Percentiles rank a stretch among this genome's conserved stretches.
Evolutionary conservation across 2,329 filamentous ascomycete genomes (phyloP).

Genomic region (Stachybotrys echinatus): DNA sequence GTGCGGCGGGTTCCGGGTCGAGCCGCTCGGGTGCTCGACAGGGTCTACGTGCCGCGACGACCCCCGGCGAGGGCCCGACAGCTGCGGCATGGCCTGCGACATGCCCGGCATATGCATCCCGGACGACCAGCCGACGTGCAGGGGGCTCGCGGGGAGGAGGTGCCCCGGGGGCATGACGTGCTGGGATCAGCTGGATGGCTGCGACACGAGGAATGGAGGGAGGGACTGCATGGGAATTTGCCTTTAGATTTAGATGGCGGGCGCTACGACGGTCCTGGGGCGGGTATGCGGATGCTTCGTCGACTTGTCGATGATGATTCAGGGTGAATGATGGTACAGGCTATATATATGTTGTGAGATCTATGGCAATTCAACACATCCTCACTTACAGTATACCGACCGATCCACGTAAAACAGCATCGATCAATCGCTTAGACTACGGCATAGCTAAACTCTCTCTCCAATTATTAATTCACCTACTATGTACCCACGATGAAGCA

Average conservation of each 20-base stretch:
- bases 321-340: no score
- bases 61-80: constrained; percentile 16
- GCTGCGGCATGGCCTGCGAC: constrained; percentile 18
- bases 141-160: background rate
- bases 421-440: no score
- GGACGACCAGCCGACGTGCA: constrained; percentile 4
- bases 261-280: background rate
- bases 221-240: background rate
- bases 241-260: background rate
- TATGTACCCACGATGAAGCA: no score
- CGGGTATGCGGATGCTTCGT: no score
- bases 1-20: constrained; percentile 23
- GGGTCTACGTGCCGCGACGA: constrained; percentile 24
- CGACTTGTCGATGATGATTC: no score
- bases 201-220: background rate
- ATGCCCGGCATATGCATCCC: constrained; percentile 16
- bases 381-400: no score
- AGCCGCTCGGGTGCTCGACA: constrained; percentile 17
- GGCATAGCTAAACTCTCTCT: no score
- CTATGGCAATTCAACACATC: no score
- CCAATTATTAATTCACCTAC: no score
- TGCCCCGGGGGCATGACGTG: constrained; percentile 6
- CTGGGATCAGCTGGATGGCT: constrained; percentile 3
- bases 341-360: no score
- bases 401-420: no score